phyloP scores from a whole-genome alignment of 2,329 filamentous ascomycete species.

The Chrysosporium keratinophilum region DNA sequence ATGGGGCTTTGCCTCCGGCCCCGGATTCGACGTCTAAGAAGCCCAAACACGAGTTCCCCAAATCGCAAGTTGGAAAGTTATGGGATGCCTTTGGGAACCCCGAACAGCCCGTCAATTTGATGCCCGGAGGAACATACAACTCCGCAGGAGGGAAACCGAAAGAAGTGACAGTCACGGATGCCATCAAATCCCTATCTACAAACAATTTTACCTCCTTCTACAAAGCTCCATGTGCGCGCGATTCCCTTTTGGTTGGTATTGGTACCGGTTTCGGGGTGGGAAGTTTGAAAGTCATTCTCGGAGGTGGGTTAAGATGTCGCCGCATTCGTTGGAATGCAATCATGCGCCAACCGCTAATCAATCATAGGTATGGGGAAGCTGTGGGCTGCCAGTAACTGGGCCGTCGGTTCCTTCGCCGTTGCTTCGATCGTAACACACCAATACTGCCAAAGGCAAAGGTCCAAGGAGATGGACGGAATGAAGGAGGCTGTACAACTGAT shows the following conservation, averaged over 20 bases:
- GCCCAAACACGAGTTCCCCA: conserved; percentile 34
- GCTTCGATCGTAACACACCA: conserved; percentile 67
- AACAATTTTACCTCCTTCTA: conserved; percentile 53
- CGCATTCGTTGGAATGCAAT: background rate
- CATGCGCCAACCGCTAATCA: conserved; percentile 10
- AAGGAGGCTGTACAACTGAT: conserved; percentile 75
- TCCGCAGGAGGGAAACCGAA: conserved; percentile 48
- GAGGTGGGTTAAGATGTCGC: conserved; percentile 45
- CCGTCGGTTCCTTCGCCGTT: conserved; percentile 63
- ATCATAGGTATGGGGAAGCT: conserved; percentile 43
- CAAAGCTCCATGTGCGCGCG: conserved; percentile 71
- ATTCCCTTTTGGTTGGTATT: conserved; percentile 75
- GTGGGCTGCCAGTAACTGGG: conserved; percentile 68
- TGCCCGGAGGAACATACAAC: conserved; percentile 49
- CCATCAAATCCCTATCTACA: conserved; percentile 39
- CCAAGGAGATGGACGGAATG: conserved; percentile 71
- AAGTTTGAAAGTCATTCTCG: conserved; percentile 60
- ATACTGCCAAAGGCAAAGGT: conserved; percentile 66
- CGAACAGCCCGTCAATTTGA: conserved; percentile 43
- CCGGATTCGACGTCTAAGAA: conserved; percentile 21
- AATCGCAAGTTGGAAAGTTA: conserved; percentile 39
- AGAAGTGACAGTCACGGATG: conserved; percentile 34
- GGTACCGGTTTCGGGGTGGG: conserved; percentile 66
- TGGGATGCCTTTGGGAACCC: conserved; percentile 41
- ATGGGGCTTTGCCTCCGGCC: conserved; percentile 6